Percentiles rank a stretch among this genome's conserved stretches.
Evolutionary conservation across 2,329 filamentous ascomycete genomes (phyloP).

Genomic region (Penicillium sp.): DNA sequence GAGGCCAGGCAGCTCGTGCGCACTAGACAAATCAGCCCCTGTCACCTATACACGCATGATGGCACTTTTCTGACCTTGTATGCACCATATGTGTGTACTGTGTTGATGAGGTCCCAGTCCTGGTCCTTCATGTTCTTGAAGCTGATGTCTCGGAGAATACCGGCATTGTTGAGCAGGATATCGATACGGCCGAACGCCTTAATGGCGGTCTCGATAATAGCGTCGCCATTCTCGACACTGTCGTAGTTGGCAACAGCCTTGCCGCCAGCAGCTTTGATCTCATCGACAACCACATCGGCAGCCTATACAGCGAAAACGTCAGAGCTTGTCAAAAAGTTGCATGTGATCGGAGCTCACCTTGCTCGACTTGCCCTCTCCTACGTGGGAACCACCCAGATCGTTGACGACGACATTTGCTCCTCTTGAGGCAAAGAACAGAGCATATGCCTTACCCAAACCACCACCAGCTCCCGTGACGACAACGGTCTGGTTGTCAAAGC

Average conservation of each 20-base stretch:
- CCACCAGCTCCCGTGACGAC: constrained; percentile 87
- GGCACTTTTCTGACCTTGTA: constrained; percentile 69
- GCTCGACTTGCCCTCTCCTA: constrained; percentile 84
- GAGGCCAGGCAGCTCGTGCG: constrained; percentile 89
- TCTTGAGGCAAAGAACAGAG: constrained; percentile 85
- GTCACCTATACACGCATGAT: constrained; percentile 8
- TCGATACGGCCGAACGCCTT: constrained; percentile 73
- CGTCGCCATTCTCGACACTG: constrained; percentile 79
- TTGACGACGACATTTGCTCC: constrained; percentile 97
- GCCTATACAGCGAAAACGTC: constrained; percentile 59
- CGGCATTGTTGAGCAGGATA: constrained; percentile 96
- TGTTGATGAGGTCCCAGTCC: constrained; percentile 95
- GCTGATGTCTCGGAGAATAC: constrained; percentile 90
- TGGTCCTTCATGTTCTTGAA: constrained; percentile 99
- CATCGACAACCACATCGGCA: constrained; percentile 54
- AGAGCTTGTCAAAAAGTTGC: constrained; percentile 4
- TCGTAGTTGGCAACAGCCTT: constrained; percentile 99
- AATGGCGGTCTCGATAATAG: constrained; percentile 75
- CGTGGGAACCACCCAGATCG: constrained; percentile 90
- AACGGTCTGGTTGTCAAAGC: constrained; percentile 87
- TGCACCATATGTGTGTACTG: constrained; percentile 88
- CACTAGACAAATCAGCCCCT: constrained; percentile 55
- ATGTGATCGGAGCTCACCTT: constrained; percentile 63
- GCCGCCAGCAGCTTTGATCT: constrained; percentile 77
- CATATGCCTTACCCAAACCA: constrained; percentile 81